Conservation (phyloP, 768 basidiomycete species). For the Macrolepiota fuliginosa region DNA sequence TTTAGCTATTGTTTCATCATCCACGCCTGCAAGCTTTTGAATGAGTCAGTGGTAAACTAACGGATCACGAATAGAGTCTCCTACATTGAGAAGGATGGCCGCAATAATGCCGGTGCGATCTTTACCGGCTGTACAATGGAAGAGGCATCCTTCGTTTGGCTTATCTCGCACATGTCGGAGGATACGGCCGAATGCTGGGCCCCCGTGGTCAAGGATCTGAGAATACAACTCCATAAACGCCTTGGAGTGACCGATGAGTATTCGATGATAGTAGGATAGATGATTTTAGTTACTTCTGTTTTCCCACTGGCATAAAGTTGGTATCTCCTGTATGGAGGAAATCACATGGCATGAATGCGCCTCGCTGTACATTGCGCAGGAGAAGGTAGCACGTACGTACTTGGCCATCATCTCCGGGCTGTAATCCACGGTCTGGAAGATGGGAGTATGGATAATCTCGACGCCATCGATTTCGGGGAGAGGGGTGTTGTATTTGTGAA, state of each 20-base stretch:
- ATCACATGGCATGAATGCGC: constrained; percentile 21
- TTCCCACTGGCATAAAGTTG: constrained; percentile 78
- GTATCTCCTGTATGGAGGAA: constrained; percentile 47
- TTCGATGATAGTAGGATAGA: not conserved
- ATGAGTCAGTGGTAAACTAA: not conserved
- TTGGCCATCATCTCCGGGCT: constrained; percentile 83
- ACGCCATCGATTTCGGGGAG: constrained; percentile 64
- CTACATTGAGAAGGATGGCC: constrained; percentile 68
- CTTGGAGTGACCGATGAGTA: constrained; percentile 29
- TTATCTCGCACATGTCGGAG: constrained; percentile 72
- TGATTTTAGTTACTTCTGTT: constrained; percentile 52
- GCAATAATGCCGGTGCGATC: constrained; percentile 79
- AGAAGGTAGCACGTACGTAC: constrained; percentile 51
- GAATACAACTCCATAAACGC: constrained; percentile 80
- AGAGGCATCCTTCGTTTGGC: constrained; percentile 61
- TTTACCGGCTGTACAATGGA: constrained; percentile 87
- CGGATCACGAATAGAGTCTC: constrained; percentile 3
- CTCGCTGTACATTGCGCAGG: constrained; percentile 16
- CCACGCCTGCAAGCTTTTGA: constrained; percentile 67
- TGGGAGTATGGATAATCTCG: constrained; percentile 57
- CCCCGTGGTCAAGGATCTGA: constrained; percentile 77
- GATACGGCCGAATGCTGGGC: constrained; percentile 64
- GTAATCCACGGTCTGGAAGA: constrained; percentile 74
- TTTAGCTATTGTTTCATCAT: constrained; percentile 57
- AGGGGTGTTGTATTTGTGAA: constrained; percentile 67